Conservation (phyloP, 768 basidiomycete species). For the Trametes cubensis region DNA sequence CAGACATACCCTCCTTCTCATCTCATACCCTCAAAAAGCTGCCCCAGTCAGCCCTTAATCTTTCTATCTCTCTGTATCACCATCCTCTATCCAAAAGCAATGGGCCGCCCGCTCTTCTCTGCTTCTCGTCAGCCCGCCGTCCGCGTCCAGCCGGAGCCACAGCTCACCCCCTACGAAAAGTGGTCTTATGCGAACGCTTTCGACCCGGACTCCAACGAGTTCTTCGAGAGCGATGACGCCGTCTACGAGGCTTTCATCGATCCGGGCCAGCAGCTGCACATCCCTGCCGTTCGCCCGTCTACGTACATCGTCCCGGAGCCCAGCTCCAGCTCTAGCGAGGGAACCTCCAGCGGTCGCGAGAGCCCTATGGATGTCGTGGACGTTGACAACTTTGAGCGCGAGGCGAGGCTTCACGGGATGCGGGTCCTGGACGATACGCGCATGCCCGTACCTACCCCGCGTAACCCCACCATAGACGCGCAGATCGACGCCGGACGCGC, state of each 20-base stretch:
- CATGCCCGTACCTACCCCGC: slow-evolving; percentile 1
- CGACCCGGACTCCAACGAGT: slow-evolving; percentile 82
- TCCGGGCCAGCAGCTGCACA: slow-evolving; percentile 21
- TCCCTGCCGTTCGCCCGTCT: slow-evolving; percentile 3
- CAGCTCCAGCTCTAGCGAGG: slow-evolving; percentile 41
- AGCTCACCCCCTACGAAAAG: slow-evolving; percentile 45
- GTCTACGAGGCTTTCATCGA: slow-evolving; percentile 68
- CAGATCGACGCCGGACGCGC: slow-evolving; percentile 13
- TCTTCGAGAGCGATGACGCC: slow-evolving; percentile 59
- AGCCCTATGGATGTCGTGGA: slow-evolving; percentile 52
- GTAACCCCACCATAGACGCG: slow-evolving; percentile 16
- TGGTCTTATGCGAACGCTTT: slow-evolving; percentile 72
- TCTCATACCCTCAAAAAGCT: slow-evolving; percentile 28
- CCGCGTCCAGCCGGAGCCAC: slow-evolving; percentile 27
- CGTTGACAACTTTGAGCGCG: slow-evolving; percentile 41
- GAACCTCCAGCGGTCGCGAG: slow-evolving; percentile 48
- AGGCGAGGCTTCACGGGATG: neutral
- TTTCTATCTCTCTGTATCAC: slow-evolving; percentile 21
- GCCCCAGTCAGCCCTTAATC: slow-evolving; percentile 20
- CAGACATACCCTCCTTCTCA: slow-evolving; percentile 17
- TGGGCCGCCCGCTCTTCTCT: slow-evolving; percentile 31
- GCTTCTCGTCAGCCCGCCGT: slow-evolving; percentile 21
- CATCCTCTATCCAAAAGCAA: slow-evolving; percentile 13
- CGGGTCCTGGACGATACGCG: slow-evolving; percentile 9
- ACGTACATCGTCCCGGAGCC: slow-evolving; percentile 23